Evolutionary conservation across 2,329 filamentous ascomycete species (phyloP).

Genomic region (Bipolaris bicolor): DNA sequence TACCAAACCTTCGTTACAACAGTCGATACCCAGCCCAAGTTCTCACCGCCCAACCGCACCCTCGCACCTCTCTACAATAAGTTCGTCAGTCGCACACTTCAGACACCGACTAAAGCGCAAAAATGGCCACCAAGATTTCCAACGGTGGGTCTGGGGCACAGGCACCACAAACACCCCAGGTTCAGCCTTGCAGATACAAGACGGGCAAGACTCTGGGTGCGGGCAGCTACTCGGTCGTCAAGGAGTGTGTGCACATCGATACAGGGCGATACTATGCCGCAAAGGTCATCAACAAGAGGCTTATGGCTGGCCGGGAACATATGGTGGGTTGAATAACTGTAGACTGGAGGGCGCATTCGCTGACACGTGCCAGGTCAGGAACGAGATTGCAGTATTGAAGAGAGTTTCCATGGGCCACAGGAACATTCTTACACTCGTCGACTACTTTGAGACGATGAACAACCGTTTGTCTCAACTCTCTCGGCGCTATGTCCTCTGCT

Average conservation of each 20-base stretch:
- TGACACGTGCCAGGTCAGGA: constrained; percentile 72
- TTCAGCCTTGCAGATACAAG: constrained; percentile 97
- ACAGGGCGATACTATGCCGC: constrained; percentile 97
- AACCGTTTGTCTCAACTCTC: constrained; percentile 66
- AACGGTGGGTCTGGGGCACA: constrained; percentile 43
- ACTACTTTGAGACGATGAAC: constrained; percentile 99
- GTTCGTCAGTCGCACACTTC: background rate
- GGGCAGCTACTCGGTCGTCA: constrained; percentile 97
- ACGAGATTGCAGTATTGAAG: constrained; percentile 97
- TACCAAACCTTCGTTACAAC: background rate
- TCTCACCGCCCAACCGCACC: constrained; percentile 12
- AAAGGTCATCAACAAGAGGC: constrained; percentile 98
- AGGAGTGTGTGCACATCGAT: constrained; percentile 98
- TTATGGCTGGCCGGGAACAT: constrained; percentile 97
- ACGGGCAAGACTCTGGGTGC: constrained; percentile 97
- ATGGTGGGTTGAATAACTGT: constrained; percentile 69
- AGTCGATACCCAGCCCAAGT: constrained; percentile 16
- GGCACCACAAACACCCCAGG: constrained; percentile 58
- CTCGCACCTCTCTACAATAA: constrained; percentile 1
- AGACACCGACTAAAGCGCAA: background rate
- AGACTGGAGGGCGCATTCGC: constrained; percentile 1
- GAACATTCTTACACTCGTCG: constrained; percentile 95
- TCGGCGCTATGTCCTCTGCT: constrained; percentile 5
- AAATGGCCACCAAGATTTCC: constrained; percentile 28
- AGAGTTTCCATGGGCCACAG: constrained; percentile 99